phyloP scores from a whole-genome alignment of 148 eudicot genomes.

The Cornus florida region DNA sequence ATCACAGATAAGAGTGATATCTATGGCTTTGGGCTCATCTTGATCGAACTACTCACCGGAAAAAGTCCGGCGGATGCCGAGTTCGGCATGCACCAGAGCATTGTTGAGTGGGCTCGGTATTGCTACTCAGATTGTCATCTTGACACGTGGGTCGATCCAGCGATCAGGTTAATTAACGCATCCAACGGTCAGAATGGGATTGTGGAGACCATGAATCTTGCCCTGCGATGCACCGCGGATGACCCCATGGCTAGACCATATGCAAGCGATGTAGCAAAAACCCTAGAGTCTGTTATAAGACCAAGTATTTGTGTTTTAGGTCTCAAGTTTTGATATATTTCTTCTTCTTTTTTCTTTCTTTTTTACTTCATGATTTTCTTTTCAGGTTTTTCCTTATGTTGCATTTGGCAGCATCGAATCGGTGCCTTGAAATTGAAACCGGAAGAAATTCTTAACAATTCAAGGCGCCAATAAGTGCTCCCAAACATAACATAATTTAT shows the following conservation, averaged over 20 bases:
- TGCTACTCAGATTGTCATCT: constrained; percentile 87
- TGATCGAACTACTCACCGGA: constrained; percentile 74
- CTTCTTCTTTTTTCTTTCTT: neutral
- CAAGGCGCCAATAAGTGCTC: too few relatives aligned
- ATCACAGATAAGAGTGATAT: constrained; percentile 66
- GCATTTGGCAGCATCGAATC: too few relatives aligned
- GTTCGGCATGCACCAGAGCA: constrained; percentile 46
- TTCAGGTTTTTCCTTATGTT: constrained; percentile 9
- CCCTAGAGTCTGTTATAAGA: constrained; percentile 40
- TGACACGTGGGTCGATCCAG: constrained; percentile 71
- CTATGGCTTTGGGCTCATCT: constrained; percentile 68
- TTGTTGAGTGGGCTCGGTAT: constrained; percentile 74
- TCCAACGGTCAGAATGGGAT: constrained; percentile 41
- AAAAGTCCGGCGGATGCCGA: constrained; percentile 46
- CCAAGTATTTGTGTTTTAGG: constrained; percentile 42
- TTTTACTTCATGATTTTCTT: constrained; percentile 11
- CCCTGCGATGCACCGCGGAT: constrained; percentile 65
- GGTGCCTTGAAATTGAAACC: too few relatives aligned
- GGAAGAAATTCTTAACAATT: too few relatives aligned
- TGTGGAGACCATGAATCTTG: constrained; percentile 70
- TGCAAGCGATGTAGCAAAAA: constrained; percentile 53
- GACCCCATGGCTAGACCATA: constrained; percentile 65
- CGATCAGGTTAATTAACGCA: constrained; percentile 21
- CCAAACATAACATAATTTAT: too few relatives aligned
- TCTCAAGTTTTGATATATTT: constrained; percentile 32